Conservation (phyloP, 169 alveolate species). For the Plasmodium coatneyi region DNA sequence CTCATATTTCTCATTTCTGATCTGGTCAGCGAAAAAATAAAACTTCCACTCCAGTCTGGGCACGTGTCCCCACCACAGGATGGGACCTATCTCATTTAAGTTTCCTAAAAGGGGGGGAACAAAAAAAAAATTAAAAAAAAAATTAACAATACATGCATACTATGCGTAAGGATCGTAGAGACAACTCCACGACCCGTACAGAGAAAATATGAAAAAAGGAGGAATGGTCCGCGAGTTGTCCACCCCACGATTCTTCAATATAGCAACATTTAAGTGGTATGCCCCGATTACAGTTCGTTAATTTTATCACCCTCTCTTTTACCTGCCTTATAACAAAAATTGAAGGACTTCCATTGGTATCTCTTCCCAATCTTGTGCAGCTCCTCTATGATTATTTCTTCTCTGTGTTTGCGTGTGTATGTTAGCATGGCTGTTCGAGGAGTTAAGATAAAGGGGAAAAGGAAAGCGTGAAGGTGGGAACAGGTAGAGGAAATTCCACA, state of each 20-base stretch:
- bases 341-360: conserved; percentile 23
- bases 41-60: conserved; percentile 72
- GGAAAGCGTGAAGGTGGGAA: not conserved
- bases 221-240: not conserved
- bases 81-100: conserved; percentile 45
- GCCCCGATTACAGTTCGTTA: not conserved
- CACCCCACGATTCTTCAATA: not conserved
- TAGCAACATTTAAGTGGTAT: not conserved
- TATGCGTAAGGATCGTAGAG: not conserved
- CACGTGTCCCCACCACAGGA: conserved; percentile 73
- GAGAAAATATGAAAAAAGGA: not conserved
- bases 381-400: conserved; percentile 54
- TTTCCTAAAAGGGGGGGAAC: conserved; percentile 1
- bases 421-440: conserved; percentile 47
- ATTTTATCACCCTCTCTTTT: not conserved
- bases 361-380: conserved; percentile 24
- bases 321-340: conserved; percentile 51
- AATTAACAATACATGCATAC: not conserved
- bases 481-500: not conserved
- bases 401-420: not conserved
- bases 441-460: not conserved
- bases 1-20: conserved; percentile 21
- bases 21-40: conserved; percentile 16
- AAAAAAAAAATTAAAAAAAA: not conserved
- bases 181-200: not conserved